Evolutionary conservation across 345 rosid genomes (phyloP).

Genomic region (Erodium maritimum): DNA sequence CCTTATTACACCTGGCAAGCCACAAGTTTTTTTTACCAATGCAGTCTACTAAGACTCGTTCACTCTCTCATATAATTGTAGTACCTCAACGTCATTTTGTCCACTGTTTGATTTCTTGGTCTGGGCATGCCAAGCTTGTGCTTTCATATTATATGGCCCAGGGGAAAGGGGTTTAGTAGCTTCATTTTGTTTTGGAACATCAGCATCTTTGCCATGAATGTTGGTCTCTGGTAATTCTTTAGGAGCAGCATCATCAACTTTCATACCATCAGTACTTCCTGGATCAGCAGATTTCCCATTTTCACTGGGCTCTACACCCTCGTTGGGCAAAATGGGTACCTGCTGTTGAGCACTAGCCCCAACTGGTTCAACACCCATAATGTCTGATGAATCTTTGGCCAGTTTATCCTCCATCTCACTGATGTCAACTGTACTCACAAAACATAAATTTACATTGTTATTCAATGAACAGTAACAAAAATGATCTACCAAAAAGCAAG

Average conservation of each 20-base stretch:
- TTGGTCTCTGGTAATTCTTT: neutral
- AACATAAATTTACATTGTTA: neutral
- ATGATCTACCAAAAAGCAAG: neutral
- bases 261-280: neutral
- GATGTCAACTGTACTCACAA: conserved; percentile 9
- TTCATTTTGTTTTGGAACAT: neutral
- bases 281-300: neutral
- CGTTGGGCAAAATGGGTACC: neutral
- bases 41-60: neutral
- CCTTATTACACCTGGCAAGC: neutral
- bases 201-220: neutral
- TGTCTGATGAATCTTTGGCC: neutral
- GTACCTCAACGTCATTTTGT: neutral
- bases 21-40: neutral
- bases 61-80: neutral
- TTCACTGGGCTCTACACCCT: neutral
- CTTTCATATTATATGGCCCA: neutral
- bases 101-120: neutral
- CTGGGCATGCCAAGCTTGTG: neutral
- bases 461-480: neutral
- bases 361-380: neutral
- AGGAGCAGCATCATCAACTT: neutral
- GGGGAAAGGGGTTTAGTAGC: neutral
- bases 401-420: conserved; percentile 3
- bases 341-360: neutral